Evolutionary conservation across 345 rosid genomes (phyloP), one percentile per base, ranked within the genome.

Genomic region (Pugionium dolabratum): DNA sequence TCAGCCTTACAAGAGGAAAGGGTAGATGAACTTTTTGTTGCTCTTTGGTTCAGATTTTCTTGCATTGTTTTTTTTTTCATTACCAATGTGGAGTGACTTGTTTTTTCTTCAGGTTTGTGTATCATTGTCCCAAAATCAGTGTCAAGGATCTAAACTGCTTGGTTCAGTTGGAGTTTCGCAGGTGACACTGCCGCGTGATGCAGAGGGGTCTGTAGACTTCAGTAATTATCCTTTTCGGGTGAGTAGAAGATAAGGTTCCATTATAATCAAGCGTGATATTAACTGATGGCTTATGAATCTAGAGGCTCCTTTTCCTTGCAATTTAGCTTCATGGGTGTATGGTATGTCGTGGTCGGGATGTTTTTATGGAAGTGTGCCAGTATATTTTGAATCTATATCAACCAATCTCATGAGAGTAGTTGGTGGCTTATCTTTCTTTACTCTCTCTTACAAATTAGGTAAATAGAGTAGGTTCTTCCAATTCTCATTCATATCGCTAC

Each of bases 141-240:
- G 65, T 71, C 91, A 83, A 72, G 93, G 91, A 63, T 86, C 93
- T 54, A 83, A 77, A 74, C 56, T 83, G 59, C 80, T 76, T 71
- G 78, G 76, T 70, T 70, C 87, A 55, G 79, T 58, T 6, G 82
- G 72, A 71, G 80, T 84, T 78, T 90, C 99, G 47, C 99, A 90
- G 80, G 95, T 93, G 72, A 73, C 84, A 33, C 74, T 93, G 80
- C 92, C 91, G 28, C 80, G 99, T 75, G 88, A 90, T 74, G 85
- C 89, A 34, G 86, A 84, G 62, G 99, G 97, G 50, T 86, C 85
- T 48, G 69, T 88, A 73, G 93, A 94, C 83, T 88, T 81, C 74
- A 86, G 90, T 42, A 77, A 82, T 74, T 90, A 84, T 79, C 97
- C 99, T 72, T 85, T 85, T 78, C 89, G 70, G 76, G 97, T 87